Base-by-base conservation (phyloP, 306 rosid species). In the Cicer judaicum region DNA sequence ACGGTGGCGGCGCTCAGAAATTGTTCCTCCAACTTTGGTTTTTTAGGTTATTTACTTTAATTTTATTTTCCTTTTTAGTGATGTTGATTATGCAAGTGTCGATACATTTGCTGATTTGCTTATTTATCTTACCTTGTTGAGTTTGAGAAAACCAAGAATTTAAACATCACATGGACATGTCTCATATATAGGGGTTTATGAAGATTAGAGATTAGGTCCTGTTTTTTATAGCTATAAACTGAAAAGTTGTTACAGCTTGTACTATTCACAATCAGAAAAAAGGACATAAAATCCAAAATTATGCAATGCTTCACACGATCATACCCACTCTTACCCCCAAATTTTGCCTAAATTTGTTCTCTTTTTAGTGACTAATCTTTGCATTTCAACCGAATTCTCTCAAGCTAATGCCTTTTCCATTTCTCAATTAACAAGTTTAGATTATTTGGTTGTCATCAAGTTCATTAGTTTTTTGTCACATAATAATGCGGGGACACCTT, bases 1-100 rank as follows among this genome's bases (percentile, higher is more conserved):
- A 87, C 91, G 86, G 88, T 87, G 97, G 87, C 92, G 90, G 93
- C 93, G 86, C 84, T 81, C 96, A 88, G 97, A 89, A 87, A 21
- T 75, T 93, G 97, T 89, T 87, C 80, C 96, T 86, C 85, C 87
- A 12, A 21, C 80, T 81, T 87, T 70, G 89, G 78, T 47, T 81
- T 81, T 47, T 46, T 53, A 40, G 46, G 16, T 34, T 18, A 57
- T 18, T 36, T 56, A 21, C 79, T 50, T 63, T 29, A 21, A 40
- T 39, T 54, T 68, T 21, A 18, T 19, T 55, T 73, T 49, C 73
- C 72, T 36, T 76, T 72, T 64, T 19, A 19, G 72, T 16, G 75
- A 42, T 73, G 42, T 14, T 49, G 38, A 38, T 70, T 19, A 34
- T 55, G 65, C 14, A 36, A 46, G 54, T 75, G 73, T 75, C 15